Evolutionary conservation across 176 grass and related monocot species (phyloP), one percentile per base, ranked within the genome.

Genomic region (Echinochloa phyllopogon): DNA sequence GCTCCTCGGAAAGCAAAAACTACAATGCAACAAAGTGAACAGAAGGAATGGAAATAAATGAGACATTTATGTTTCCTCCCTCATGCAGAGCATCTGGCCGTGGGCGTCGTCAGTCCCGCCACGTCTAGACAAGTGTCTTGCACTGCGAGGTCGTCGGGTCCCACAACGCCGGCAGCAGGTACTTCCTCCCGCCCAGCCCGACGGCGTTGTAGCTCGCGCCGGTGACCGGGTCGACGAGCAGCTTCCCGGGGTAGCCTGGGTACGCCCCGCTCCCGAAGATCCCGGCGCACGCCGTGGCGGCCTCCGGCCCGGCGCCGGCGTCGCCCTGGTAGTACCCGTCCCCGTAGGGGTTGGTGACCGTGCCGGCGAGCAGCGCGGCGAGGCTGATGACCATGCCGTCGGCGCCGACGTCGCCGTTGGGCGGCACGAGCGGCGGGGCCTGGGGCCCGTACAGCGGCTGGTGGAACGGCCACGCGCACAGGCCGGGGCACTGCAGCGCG

Each of bases 401-500:
- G 21, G 81, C 78, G 8, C 92, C 95, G 24, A 85, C 84, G 70
- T 98, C 95, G 12, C 91, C 92, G 76, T 86, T 95, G 7, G 95
- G 95, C 20, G 92, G 66, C 17, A 92, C 76, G 45, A 98, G 76
- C 6, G 93, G 93, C 37, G 82, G 78, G 8, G 56, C 53, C 49
- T 81, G 87, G 8, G 96, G 93, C 7, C 96, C 96, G 86, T 91
- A 63, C 25, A 55, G 8, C 14, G 95, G 92, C 84, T 39, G 81
- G 80, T 93, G 91, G 87, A 99, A 99, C 56, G 96, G 96, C 96
- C 96, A 96, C 72, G 96, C 89, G 77, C 96, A 99, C 83, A 90
- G 89, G 8, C 93, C 96, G 0, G 91, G 89, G 83, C 93, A 99
- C 89, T 99, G 96, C 76, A 8, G 39, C 14, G 33, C 87, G 2